Conservation (phyloP, 2,329 filamentous ascomycete species). For the Setomelanomma holmii region DNA sequence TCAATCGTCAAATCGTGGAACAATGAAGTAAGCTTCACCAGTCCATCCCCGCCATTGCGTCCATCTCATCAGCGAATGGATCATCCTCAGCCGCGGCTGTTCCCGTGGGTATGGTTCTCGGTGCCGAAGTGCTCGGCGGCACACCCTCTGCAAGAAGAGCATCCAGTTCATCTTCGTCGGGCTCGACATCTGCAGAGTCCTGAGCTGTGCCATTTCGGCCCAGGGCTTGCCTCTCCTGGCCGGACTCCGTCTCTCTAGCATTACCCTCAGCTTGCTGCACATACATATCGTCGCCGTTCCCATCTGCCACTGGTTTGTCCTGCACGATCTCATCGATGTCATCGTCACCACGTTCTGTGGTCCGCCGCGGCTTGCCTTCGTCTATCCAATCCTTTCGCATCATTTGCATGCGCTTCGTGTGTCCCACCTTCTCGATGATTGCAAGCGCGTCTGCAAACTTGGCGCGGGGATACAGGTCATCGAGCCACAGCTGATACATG, state of each 20-base stretch:
- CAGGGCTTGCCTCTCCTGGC: not conserved
- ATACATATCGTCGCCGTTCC: slow-evolving; percentile 14
- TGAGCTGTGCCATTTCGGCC: slow-evolving; percentile 19
- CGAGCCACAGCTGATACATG: slow-evolving; percentile 95
- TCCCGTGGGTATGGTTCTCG: slow-evolving; percentile 15
- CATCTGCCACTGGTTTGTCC: slow-evolving; percentile 5
- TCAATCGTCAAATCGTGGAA: not conserved
- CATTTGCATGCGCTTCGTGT: slow-evolving; percentile 77
- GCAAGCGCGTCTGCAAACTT: slow-evolving; percentile 87
- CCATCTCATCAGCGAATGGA: slow-evolving; percentile 50
- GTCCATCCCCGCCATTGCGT: slow-evolving; percentile 49
- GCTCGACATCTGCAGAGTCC: slow-evolving; percentile 34
- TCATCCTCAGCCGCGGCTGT: slow-evolving; percentile 32
- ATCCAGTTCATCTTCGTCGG: slow-evolving; percentile 62
- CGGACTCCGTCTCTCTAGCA: slow-evolving; percentile 5
- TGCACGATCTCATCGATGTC: slow-evolving; percentile 27
- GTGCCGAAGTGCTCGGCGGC: slow-evolving; percentile 8
- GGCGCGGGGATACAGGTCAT: slow-evolving; percentile 93
- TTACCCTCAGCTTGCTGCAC: slow-evolving; percentile 5
- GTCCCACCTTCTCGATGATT: slow-evolving; percentile 93
- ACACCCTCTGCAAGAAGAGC: slow-evolving; percentile 60
- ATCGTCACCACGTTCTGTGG: slow-evolving; percentile 34
- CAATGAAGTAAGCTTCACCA: slow-evolving; percentile 31
- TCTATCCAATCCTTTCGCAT: slow-evolving; percentile 85
- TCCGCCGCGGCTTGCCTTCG: slow-evolving; percentile 66